phyloP scores from a whole-genome alignment of 1,284 basidiomycete genomes.

The Gastroboletus turbinatus region DNA sequence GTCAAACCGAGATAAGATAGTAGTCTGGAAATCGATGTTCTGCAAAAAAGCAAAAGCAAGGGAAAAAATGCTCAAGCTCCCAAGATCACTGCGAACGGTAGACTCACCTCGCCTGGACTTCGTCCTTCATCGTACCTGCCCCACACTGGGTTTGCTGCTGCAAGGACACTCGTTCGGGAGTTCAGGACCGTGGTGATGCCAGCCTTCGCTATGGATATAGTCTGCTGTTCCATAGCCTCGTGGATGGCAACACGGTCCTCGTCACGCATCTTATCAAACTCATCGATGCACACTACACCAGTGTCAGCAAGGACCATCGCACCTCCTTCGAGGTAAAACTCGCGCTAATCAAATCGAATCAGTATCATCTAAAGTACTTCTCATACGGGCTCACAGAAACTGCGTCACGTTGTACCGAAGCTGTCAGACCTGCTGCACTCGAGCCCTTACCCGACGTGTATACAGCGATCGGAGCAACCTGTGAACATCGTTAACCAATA shows the following conservation, averaged over 20 bases:
- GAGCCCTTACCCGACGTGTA: constrained; percentile 99
- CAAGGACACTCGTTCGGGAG: constrained; percentile 93
- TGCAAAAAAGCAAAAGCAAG: constrained; percentile 30
- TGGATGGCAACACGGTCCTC: constrained; percentile 99
- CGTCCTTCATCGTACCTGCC: constrained; percentile 98
- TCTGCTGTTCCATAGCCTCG: constrained; percentile 99
- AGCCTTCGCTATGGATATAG: constrained; percentile 98
- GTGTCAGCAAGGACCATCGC: constrained; percentile 99
- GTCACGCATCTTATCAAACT: constrained; percentile 99
- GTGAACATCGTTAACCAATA: constrained; percentile 1
- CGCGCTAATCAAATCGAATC: constrained; percentile 57
- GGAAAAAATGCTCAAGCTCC: background rate
- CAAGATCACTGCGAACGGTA: background rate
- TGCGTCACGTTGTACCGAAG: constrained; percentile 94
- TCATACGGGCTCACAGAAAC: constrained; percentile 65
- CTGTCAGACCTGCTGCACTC: constrained; percentile 96
- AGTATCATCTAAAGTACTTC: background rate
- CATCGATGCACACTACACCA: constrained; percentile 98
- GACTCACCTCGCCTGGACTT: constrained; percentile 86
- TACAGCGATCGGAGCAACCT: constrained; percentile 96
- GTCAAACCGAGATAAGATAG: constrained; percentile 97
- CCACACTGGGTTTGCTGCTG: constrained; percentile 98
- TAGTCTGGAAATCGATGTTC: constrained; percentile 99
- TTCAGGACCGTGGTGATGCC: constrained; percentile 99
- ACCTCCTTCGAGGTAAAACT: constrained; percentile 98